phyloP scores from a whole-genome alignment of 2,329 filamentous ascomycete species.

The Dactylellina parvicollis region DNA sequence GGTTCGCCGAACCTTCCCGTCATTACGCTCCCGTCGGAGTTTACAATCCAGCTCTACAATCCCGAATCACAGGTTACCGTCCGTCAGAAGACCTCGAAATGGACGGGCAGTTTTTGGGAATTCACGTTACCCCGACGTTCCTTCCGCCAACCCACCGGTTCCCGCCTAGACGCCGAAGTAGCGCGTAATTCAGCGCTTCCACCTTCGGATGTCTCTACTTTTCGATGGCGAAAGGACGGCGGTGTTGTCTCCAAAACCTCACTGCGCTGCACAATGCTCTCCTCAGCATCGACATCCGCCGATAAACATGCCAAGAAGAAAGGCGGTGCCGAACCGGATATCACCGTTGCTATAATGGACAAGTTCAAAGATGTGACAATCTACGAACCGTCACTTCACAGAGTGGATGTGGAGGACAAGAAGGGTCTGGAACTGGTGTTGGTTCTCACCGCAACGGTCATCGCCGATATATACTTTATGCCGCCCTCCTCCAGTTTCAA shows the following conservation, averaged over 20 bases:
- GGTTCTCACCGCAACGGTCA: slow-evolving; percentile 71
- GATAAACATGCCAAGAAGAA: slow-evolving; percentile 47
- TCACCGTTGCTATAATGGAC: slow-evolving; percentile 84
- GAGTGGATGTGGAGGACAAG: slow-evolving; percentile 91
- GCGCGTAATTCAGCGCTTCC: slow-evolving; percentile 52
- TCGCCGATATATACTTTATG: slow-evolving; percentile 73
- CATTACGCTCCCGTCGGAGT: slow-evolving; percentile 73
- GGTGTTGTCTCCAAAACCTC: slow-evolving; percentile 56
- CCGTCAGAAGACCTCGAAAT: slow-evolving; percentile 76
- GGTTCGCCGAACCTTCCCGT: slow-evolving; percentile 75
- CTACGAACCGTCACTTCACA: slow-evolving; percentile 89
- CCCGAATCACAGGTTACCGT: slow-evolving; percentile 84
- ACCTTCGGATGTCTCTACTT: slow-evolving; percentile 55
- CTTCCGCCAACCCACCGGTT: slow-evolving; percentile 82
- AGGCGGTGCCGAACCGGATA: slow-evolving; percentile 77
- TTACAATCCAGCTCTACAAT: slow-evolving; percentile 90
- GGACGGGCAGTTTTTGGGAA: slow-evolving; percentile 85
- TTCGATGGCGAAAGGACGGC: slow-evolving; percentile 58
- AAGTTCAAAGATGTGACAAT: slow-evolving; percentile 71
- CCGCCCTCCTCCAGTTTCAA: slow-evolving; percentile 82
- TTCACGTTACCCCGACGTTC: slow-evolving; percentile 90
- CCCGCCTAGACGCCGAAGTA: slow-evolving; percentile 72
- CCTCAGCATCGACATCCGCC: slow-evolving; percentile 38
- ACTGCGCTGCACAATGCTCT: slow-evolving; percentile 57
- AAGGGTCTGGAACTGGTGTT: slow-evolving; percentile 91